phyloP scores from a whole-genome alignment of 129 eudicot species.

The Arctium minus region DNA sequence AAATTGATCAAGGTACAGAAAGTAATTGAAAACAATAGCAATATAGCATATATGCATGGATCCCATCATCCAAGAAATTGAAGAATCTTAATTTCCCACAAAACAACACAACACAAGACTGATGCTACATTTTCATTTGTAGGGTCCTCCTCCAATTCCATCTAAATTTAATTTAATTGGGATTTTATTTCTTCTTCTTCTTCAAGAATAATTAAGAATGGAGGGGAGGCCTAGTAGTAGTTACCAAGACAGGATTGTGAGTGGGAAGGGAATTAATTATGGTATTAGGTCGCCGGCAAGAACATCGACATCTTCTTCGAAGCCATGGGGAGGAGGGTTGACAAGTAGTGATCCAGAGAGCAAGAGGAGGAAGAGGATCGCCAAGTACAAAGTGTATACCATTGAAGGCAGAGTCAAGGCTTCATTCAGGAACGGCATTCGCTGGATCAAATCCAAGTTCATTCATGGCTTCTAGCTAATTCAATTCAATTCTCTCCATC shows the following conservation, averaged over 20 bases:
- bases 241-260: conserved; percentile 21
- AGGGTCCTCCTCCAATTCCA: too few species aligned
- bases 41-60: neutral
- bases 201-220: neutral
- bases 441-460: conserved; percentile 77
- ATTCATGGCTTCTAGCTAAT: conserved; percentile 53
- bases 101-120: too few species aligned
- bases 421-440: conserved; percentile 62
- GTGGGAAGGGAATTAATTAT: conserved; percentile 37
- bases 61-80: neutral
- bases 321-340: conserved; percentile 32
- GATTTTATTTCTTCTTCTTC: too few species aligned
- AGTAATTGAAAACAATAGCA: too few species aligned
- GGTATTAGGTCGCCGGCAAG: conserved; percentile 3
- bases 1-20: neutral
- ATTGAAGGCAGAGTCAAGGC: conserved; percentile 75
- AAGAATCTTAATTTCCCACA: neutral
- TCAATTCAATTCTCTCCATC: neutral
- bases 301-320: conserved; percentile 10
- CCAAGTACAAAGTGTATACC: conserved; percentile 61
- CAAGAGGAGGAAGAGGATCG: conserved; percentile 67
- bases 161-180: too few species aligned
- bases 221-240: conserved; percentile 1
- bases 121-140: too few species aligned
- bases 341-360: conserved; percentile 44